Conservation (phyloP, 176 grass and related monocot species). For the Thinopyrum elongatum region DNA sequence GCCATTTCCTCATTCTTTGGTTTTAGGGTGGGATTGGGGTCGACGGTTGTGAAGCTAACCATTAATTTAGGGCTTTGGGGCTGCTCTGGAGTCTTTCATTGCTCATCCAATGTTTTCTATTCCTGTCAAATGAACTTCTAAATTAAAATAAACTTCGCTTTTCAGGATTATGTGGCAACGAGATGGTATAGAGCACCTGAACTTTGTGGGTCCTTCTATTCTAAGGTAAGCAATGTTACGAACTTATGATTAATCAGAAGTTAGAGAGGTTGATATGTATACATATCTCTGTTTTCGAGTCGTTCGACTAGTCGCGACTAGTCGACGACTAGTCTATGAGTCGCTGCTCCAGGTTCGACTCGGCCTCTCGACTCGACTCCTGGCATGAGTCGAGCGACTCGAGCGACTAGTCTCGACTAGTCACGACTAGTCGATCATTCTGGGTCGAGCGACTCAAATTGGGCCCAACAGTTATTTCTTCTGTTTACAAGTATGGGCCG, state of each 20-base stretch:
- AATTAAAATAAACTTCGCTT: neutral
- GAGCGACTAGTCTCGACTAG: no score
- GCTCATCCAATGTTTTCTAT: neutral
- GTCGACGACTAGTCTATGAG: no score
- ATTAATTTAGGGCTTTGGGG: neutral
- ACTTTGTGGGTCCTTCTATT: constrained; percentile 45
- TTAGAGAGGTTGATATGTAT: neutral
- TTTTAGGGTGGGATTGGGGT: neutral
- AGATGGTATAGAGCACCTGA: constrained; percentile 52
- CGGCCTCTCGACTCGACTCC: no score
- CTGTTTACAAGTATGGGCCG: no score
- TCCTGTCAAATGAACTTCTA: neutral
- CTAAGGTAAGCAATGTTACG: constrained; percentile 19
- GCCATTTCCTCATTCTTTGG: neutral
- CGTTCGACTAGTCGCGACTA: no score
- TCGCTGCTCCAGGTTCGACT: no score
- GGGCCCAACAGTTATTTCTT: no score
- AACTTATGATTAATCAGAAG: neutral
- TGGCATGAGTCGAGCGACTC: no score
- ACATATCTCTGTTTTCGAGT: no score
- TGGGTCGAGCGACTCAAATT: no score
- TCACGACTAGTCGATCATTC: no score
- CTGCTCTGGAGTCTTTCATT: neutral
- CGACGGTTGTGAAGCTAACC: neutral
- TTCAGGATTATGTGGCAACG: constrained; percentile 45